phyloP scores from a whole-genome alignment of 1,139 yeast genomes.

The Kazachstania sp. region DNA sequence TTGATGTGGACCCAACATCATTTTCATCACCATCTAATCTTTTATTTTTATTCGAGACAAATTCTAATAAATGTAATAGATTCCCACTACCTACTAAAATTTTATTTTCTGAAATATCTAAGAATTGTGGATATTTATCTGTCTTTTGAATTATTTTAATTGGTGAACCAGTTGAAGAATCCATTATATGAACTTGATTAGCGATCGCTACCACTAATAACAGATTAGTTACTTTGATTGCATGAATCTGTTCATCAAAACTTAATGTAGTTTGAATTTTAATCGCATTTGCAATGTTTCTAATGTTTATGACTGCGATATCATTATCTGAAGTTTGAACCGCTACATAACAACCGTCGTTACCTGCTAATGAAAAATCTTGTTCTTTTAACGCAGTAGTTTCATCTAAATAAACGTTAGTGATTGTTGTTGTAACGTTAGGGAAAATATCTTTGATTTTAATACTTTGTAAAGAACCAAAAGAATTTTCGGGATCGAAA shows the following conservation, averaged over 20 bases:
- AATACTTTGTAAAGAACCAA: constrained; percentile 22
- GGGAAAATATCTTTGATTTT: constrained; percentile 23
- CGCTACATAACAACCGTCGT: constrained; percentile 46
- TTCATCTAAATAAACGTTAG: constrained; percentile 34
- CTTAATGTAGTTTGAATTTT: constrained; percentile 15
- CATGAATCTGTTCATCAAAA: constrained; percentile 25
- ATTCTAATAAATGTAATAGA: constrained; percentile 25
- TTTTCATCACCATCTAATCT: not conserved
- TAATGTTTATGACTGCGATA: constrained; percentile 36
- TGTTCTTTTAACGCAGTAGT: constrained; percentile 22
- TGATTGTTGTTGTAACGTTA: constrained; percentile 23
- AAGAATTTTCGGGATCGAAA: constrained; percentile 19
- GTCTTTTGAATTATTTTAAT: constrained; percentile 26
- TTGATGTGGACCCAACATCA: not conserved
- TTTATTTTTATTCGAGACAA: constrained; percentile 14
- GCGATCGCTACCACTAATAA: constrained; percentile 54
- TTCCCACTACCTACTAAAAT: constrained; percentile 27
- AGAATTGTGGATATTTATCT: constrained; percentile 26
- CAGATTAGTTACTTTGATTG: constrained; percentile 33
- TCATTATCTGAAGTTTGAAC: constrained; percentile 34
- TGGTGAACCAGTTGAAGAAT: constrained; percentile 40
- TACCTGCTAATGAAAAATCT: constrained; percentile 40
- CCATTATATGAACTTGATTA: constrained; percentile 56
- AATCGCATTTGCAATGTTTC: constrained; percentile 27
- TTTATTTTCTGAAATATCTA: constrained; percentile 27